These are phyloP conservation scores for Ustilago bromivora DNA, from an alignment of 1,284 basidiomycete genomes.

Conservation along the genomic window DNA sequence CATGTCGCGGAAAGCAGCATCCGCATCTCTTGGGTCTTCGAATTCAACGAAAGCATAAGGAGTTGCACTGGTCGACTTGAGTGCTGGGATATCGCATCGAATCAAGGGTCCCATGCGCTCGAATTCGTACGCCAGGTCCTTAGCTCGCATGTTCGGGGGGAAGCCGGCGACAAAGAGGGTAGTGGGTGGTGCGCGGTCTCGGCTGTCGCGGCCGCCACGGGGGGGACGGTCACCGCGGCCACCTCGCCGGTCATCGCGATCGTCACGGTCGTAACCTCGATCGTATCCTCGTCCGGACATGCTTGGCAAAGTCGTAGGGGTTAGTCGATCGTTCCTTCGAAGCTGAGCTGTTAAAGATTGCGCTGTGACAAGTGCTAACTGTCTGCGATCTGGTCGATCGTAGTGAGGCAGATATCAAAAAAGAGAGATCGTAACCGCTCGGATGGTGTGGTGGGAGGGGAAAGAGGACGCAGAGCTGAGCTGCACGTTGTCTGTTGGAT, in stretches of 20 bases:
- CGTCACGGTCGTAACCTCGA: slow-evolving; percentile 44
- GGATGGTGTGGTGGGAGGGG: slow-evolving; percentile 15
- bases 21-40: slow-evolving; percentile 61
- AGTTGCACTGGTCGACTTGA: slow-evolving; percentile 50
- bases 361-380: neutral
- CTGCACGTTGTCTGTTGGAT: slow-evolving; percentile 4
- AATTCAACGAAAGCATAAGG: slow-evolving; percentile 66
- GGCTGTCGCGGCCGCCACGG: slow-evolving; percentile 23
- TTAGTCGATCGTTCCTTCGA: neutral
- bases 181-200: slow-evolving; percentile 44
- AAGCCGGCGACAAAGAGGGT: slow-evolving; percentile 60
- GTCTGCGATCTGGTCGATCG: neutral
- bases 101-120: slow-evolving; percentile 62
- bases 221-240: slow-evolving; percentile 14
- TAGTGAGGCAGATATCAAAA: neutral
- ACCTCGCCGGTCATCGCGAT: slow-evolving; percentile 44
- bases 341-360: neutral
- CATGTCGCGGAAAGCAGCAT: slow-evolving; percentile 61
- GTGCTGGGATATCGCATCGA: slow-evolving; percentile 65
- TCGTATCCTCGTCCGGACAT: slow-evolving; percentile 47
- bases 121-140: slow-evolving; percentile 65
- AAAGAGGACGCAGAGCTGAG: neutral
- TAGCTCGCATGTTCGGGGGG: slow-evolving; percentile 59
- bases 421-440: neutral
- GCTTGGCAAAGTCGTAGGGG: neutral